phyloP scores from a whole-genome alignment of 371 early-diverging fungal genomes.

The Basidiobolus meristosporus region DNA sequence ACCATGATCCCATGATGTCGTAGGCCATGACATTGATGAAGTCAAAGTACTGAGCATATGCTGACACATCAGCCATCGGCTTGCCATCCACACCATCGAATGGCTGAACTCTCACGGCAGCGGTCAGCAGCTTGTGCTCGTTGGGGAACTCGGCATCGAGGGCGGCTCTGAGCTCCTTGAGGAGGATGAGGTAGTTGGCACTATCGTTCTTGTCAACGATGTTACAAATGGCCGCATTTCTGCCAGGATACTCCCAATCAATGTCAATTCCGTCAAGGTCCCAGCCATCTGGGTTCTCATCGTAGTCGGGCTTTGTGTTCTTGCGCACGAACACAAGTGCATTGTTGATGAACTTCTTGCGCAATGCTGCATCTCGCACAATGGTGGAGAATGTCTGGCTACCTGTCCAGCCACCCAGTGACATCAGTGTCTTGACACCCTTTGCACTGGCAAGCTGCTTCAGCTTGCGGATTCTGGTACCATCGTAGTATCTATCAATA shows the following conservation, averaged over 20 bases:
- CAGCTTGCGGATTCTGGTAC: no score
- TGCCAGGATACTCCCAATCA: constrained; percentile 75
- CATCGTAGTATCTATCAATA: no score
- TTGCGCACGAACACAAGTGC: no score
- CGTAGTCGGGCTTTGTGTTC: no score
- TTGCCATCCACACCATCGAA: constrained; percentile 27
- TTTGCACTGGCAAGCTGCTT: no score
- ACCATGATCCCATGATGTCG: constrained; percentile 36
- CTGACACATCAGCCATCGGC: constrained; percentile 31
- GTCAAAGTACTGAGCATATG: constrained; percentile 26
- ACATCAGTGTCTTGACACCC: no score
- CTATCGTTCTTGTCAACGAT: constrained; percentile 25
- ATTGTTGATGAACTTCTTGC: no score
- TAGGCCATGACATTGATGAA: constrained; percentile 34
- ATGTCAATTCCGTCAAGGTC: no score
- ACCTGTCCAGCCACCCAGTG: no score
- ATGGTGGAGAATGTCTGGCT: no score
- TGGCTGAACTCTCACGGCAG: constrained; percentile 47
- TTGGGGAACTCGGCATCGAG: constrained; percentile 17
- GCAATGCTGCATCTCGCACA: no score
- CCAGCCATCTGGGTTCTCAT: constrained; percentile 27
- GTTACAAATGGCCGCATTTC: constrained; percentile 47
- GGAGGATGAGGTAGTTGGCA: constrained; percentile 29
- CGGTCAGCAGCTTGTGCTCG: constrained; percentile 30
- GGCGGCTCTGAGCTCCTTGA: constrained; percentile 38